Evolutionary conservation across 2,329 filamentous ascomycete genomes (phyloP).

Genomic region (Stagonosporopsis tanaceti): DNA sequence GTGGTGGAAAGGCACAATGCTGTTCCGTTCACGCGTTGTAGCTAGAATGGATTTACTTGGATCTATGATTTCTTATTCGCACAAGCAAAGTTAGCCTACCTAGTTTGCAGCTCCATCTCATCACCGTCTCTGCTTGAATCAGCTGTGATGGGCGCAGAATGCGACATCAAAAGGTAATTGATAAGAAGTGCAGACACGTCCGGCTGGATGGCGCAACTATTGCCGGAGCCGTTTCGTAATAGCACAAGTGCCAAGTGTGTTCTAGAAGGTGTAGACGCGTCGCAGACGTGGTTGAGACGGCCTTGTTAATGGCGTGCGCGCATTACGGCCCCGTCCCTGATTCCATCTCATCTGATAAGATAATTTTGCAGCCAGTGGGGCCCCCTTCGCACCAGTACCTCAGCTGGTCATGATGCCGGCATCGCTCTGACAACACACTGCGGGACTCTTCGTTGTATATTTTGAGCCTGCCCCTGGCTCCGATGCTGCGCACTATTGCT

Average conservation of each 20-base stretch:
- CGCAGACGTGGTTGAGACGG: neutral
- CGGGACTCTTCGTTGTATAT: slow-evolving; percentile 7
- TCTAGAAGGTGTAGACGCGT: slow-evolving; percentile 1
- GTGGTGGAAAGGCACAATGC: too few relatives aligned
- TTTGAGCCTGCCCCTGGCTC: slow-evolving; percentile 28
- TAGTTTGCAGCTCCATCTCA: too few relatives aligned
- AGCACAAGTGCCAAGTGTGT: neutral
- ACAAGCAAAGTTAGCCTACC: too few relatives aligned
- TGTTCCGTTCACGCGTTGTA: too few relatives aligned
- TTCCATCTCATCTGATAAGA: slow-evolving; percentile 15
- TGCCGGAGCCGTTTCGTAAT: neutral
- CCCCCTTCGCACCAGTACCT: slow-evolving; percentile 3
- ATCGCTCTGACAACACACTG: slow-evolving; percentile 22
- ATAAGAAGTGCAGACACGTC: neutral
- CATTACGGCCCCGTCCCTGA: slow-evolving; percentile 2
- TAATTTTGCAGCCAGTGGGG: slow-evolving; percentile 3
- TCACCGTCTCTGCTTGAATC: too few relatives aligned
- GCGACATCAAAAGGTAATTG: too few relatives aligned
- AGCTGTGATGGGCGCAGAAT: too few relatives aligned
- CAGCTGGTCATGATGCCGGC: slow-evolving; percentile 30
- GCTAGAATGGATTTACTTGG: too few relatives aligned
- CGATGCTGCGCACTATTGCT: slow-evolving; percentile 35
- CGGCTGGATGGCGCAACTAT: neutral
- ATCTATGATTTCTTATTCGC: too few relatives aligned
- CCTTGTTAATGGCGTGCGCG: slow-evolving; percentile 5